Evolutionary conservation across 257 asterid genomes (phyloP), one percentile per base, ranked within the genome.

Genomic region (Voacanga thouarsii): DNA sequence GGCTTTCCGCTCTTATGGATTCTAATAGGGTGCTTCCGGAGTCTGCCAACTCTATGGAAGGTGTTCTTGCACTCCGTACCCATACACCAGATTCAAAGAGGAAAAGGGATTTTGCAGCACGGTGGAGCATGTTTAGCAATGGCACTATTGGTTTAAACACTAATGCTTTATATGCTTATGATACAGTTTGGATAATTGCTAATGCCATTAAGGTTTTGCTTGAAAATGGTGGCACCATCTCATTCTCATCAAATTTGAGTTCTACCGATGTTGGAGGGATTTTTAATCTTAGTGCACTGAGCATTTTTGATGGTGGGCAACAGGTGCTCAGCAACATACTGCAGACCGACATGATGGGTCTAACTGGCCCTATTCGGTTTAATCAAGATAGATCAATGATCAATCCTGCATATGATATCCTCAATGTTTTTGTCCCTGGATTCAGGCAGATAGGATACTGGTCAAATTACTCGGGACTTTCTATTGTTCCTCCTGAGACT

Each of bases 401-500:
- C 18, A 84, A 84, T 53, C 97, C 97, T 28, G 88, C 97, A 9
- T 92, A 78, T 78, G 96, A 94, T 59, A 83, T 94, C 76, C 88
- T 94, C 75, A 91, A 94, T 80, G 91, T 91, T 6, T 80, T 84
- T 82, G 89, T 87, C 19, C 80, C 67, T 76, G 86, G 89, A 37
- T 80, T 82, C 81, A 89, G 82, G 87, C 88, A 61, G 81, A 87
- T 91, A 78, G 97, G 97, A 28, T 92, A 92, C 84, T 92, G 98
- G 97, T 90, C 91, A 56, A 90, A 92, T 57, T 86, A 90, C 74
- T 90, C 97, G 0, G 97, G 97, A 50, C 90, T 94, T 61, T 90
- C 98, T 5, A 85, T 84, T 76, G 81, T 84, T 82, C 84, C 96
- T 8, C 96, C 94, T 0, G 97, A 92, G 76, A 72, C 77, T 75